Evolutionary conservation across 169 alveolate genomes (phyloP), one percentile per base, ranked within the genome.

Genomic region (Hepatocystis sp.): DNA sequence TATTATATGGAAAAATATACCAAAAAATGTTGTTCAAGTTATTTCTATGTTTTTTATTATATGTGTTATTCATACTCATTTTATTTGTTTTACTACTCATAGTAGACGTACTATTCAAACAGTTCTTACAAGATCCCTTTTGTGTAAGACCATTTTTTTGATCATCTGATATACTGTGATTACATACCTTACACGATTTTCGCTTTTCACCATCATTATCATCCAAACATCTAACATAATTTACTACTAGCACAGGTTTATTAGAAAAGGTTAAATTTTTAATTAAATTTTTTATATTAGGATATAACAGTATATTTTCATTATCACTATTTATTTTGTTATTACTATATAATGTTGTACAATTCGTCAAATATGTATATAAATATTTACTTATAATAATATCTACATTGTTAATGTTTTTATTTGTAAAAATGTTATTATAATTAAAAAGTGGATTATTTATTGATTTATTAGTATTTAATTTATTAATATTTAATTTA

Each of bases 391-490:
- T 71, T 28, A 55, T 13, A 27, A 36, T 71, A 7, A 71, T 49
- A 39, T 71, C 86, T 3, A 71, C 52, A 64, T 71, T 71, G 25
- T 21, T 71, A 13, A 71, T 46, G 36, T 46, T 46, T n/a, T 44
- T 71, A 34, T 55, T 71, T 49, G 42, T 15, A 58, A 71, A 71
- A 8, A 71, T 42, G 51, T 42, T 56, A 49, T 71, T 71, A 17
- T 60, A 40, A 21, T 11, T n/a, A 13, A 30, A 56, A 58, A 58
- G 23, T 13, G 44, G 15, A 13, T 36, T 56, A 56, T 36, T 44
- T 25, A 40, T 5, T 13, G 71, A 36, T 10, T n/a, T n/a, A n/a
- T n/a, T n/a, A n/a, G n/a, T n/a, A n/a, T n/a, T n/a, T n/a, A n/a
- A n/a, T n/a, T n/a, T n/a, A n/a, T n/a, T n/a, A n/a, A n/a, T n/a